Base-by-base conservation (phyloP, 257 asterid species). In the Solanum bulbocastanum region DNA sequence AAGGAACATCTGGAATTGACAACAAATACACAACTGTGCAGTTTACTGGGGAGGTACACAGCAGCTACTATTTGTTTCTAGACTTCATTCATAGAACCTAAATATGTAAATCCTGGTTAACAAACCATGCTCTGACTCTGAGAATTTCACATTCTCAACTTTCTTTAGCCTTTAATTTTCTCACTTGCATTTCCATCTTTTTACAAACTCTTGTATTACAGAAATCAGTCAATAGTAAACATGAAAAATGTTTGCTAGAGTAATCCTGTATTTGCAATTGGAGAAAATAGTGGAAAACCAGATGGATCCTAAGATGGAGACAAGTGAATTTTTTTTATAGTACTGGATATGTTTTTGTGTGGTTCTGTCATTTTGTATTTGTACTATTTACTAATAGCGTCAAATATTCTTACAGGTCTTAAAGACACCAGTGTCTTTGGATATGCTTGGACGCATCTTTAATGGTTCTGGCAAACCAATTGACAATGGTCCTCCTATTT, bases 1-100 rank as follows among this genome's bases (percentile, higher is more conserved):
- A 96, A 93, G 99, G 99, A 90, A 96, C 99, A 42, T 96, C 99
- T 85, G 99, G 99, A 90, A 96, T 96, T 69, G 99, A 96, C 93
- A 96, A 94, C 94, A 96, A 96, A 90, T 96, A 92, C 90, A 96
- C 99, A 42, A 96, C 98, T 4, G 99, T 96, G 87, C 99, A 96
- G 93, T 96, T 96, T 89, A 96, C 99, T 3, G 98, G 99, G 91
- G 99, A 96, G 98, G 98, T 95, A 93, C 69, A 27, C 42, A 3
- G 18, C 85, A 46, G 68, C 85, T 81, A 27, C 10, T 81, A 49
- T 82, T 30, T 49, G 30, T 15, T 46, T 81, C 6, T 18, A 18
- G 20, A 82, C 44, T 49, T 81, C 69, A 81, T 81, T 32, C 85
- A 30, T 81, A 5, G 85, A 46, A 46, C 10, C 69, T 69, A 46